Percentiles rank a stretch among this genome's conserved stretches.
Conservation (phyloP, 495 filamentous ascomycete genomes). For the Ramalina peruviana region DNA sequence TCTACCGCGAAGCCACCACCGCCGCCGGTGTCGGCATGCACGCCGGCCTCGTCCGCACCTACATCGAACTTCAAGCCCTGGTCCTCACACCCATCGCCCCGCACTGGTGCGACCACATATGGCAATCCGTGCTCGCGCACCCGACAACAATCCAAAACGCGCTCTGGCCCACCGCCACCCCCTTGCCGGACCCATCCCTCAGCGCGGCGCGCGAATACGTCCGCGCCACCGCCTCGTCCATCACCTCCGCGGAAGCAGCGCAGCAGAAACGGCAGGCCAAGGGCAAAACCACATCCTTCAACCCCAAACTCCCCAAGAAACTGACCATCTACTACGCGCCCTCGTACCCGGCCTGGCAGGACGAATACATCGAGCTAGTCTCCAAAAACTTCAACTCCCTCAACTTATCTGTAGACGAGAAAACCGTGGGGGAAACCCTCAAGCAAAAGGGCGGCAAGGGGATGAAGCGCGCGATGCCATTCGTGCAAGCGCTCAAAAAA, state of each 20-base stretch:
- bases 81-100: slow-evolving; percentile 69
- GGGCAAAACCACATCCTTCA: slow-evolving; percentile 67
- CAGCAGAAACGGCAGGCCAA: slow-evolving; percentile 75
- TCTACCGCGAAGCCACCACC: slow-evolving; percentile 69
- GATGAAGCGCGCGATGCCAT: slow-evolving; percentile 97
- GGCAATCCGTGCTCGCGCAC: slow-evolving; percentile 74
- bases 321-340: slow-evolving; percentile 74
- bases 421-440: slow-evolving; percentile 58
- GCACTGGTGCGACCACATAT: slow-evolving; percentile 91
- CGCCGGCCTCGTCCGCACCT: slow-evolving; percentile 56
- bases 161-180: slow-evolving; percentile 49
- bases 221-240: slow-evolving; percentile 55
- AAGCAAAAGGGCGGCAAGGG: slow-evolving; percentile 78
- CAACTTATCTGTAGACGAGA: slow-evolving; percentile 54
- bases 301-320: slow-evolving; percentile 81
- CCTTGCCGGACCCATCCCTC: slow-evolving; percentile 44
- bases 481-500: slow-evolving; percentile 76
- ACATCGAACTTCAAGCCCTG: slow-evolving; percentile 77
- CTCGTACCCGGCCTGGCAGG: slow-evolving; percentile 77
- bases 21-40: slow-evolving; percentile 73
- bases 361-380: slow-evolving; percentile 75
- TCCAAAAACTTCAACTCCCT: slow-evolving; percentile 43
- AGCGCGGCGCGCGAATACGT: slow-evolving; percentile 73
- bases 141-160: slow-evolving; percentile 61
- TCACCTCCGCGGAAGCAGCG: slow-evolving; percentile 72